Percentiles rank a stretch among this genome's conserved stretches.
phyloP scores from a whole-genome alignment of 371 early-diverging fungal species.

The Lichtheimia corymbifera region DNA sequence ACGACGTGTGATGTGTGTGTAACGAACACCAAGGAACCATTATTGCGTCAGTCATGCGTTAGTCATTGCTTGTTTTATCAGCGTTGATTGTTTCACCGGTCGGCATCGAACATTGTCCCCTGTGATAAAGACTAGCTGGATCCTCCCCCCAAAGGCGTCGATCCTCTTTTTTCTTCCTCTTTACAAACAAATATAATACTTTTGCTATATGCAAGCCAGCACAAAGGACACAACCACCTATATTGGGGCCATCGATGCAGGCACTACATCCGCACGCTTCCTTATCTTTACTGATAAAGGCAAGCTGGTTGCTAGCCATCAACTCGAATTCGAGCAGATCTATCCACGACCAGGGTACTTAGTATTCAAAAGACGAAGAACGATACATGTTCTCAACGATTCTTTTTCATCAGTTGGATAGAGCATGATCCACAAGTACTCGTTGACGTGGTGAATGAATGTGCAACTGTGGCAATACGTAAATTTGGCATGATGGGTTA shows the following conservation, averaged over 20 bases:
- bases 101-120: too few relatives aligned
- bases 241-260: slow-evolving; percentile 91
- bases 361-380: not conserved
- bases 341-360: slow-evolving; percentile 76
- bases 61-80: too few relatives aligned
- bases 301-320: slow-evolving; percentile 70
- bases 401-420: slow-evolving; percentile 67
- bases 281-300: slow-evolving; percentile 84
- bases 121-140: too few relatives aligned
- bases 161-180: too few relatives aligned
- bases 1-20: too few relatives aligned
- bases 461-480: slow-evolving; percentile 65
- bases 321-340: slow-evolving; percentile 75
- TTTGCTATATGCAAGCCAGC: not conserved
- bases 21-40: too few relatives aligned
- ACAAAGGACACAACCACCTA: slow-evolving; percentile 24
- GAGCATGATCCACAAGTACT: slow-evolving; percentile 86
- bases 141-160: too few relatives aligned
- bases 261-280: slow-evolving; percentile 89
- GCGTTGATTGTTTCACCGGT: too few relatives aligned
- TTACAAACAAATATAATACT: too few relatives aligned
- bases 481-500: slow-evolving; percentile 67
- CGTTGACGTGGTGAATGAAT: slow-evolving; percentile 63
- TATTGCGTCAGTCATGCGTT: too few relatives aligned
- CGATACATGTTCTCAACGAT: not conserved